Evolutionary conservation across 1,139 yeast species (phyloP), one percentile per base, ranked within the genome.

Genomic region (Pichia sp.): DNA sequence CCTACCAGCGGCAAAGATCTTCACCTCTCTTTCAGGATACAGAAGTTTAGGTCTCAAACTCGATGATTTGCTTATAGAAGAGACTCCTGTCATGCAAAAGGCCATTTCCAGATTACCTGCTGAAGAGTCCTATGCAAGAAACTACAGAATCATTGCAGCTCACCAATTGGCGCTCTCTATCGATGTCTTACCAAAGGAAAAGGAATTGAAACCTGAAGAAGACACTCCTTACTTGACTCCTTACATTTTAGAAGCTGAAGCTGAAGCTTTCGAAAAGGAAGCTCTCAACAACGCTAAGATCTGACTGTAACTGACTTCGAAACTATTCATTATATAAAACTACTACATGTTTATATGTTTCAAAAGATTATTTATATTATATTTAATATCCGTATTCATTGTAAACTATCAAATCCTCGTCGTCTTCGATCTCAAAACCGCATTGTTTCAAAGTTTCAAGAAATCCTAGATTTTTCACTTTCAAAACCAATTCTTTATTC

Each of bases 171-270:
- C 93, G 40, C 71, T 89, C 52, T 72, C 93, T 41, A 95, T 86
- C 64, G 89, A 84, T 60, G 68, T 91, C 49, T 74, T 91, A 58
- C 95, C 97, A 55, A 72, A 78, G 53, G 74, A 74, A 60, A 82
- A 91, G 67, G 84, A 83, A 55, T 69, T 84, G 50, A 77, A 79
- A 61, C 77, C 89, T 30, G 85, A 79, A 61, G 89, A 89, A 57
- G 98, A 91, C 68, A 72, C 71, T 47, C 82, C 86, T 55, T 88
- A 85, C 68, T 74, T 91, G 61, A 67, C 84, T 49, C 97, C 96
- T 55, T 84, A 84, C 71, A 71, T 89, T 51, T 75, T 89, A 61
- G 96, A 89, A 71, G 94, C 93, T 49, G 97, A 89, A 70, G 88
- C 86, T 60, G 96, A 86, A 66, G 83, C 81, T 40, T 72, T 76